Percentiles rank a stretch among this genome's conserved stretches.
phyloP scores from a whole-genome alignment of 2,329 filamentous ascomycete species.

The Fusarium praegraminearum region DNA sequence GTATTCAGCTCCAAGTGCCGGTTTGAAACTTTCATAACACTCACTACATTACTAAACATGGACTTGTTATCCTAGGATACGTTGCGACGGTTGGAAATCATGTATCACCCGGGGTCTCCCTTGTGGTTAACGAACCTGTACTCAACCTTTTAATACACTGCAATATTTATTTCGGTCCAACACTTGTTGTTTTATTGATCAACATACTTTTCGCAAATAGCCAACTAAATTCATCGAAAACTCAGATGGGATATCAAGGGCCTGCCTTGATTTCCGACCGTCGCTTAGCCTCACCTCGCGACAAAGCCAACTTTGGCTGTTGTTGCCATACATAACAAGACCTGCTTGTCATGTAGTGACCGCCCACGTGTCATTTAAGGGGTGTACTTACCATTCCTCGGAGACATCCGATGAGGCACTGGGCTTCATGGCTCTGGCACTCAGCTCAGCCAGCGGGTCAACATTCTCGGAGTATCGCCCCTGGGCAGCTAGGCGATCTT shows the following conservation, averaged over 20 bases:
- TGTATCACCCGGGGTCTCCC: neutral
- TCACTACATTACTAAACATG: too few species aligned
- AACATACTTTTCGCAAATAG: neutral
- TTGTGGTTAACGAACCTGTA: neutral
- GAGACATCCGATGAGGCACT: neutral
- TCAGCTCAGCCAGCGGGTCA: neutral
- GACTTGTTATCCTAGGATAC: neutral
- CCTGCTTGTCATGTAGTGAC: neutral
- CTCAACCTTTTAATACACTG: neutral
- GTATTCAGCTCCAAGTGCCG: neutral
- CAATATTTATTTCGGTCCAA: neutral
- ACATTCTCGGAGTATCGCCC: neutral
- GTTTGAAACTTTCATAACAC: neutral
- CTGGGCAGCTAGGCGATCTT: neutral
- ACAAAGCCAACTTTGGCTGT: neutral
- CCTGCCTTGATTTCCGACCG: neutral
- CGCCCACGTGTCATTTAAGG: neutral
- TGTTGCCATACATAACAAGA: neutral
- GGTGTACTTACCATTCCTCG: neutral
- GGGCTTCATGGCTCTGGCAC: neutral
- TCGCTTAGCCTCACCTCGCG: neutral
- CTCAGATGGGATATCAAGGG: neutral
- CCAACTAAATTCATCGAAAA: neutral
- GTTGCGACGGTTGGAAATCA: neutral
- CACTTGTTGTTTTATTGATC: constrained; percentile 2